Percentiles rank a stretch among this genome's conserved stretches.
Evolutionary conservation across 2,329 filamentous ascomycete species (phyloP).

Genomic region (Venturia nashicola): DNA sequence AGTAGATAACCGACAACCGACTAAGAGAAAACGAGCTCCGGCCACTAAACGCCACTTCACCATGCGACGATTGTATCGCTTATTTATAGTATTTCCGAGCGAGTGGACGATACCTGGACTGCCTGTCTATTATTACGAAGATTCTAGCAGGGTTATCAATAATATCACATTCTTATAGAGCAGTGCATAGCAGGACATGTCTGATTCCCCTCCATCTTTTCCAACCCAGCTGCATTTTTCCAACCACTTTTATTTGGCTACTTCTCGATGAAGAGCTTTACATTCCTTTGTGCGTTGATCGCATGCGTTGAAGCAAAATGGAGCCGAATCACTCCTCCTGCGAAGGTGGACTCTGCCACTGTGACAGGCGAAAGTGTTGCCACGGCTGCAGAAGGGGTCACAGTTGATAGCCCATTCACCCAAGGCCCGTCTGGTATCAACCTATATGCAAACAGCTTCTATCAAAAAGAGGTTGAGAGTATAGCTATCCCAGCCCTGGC

Average conservation of each 20-base stretch:
- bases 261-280: not conserved
- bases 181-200: not conserved
- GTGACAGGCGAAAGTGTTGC: not conserved
- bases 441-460: conserved; percentile 41
- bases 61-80: not conserved
- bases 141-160: not conserved
- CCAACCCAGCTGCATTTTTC: not conserved
- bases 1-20: not conserved
- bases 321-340: not conserved
- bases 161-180: not conserved
- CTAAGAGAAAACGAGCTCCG: not conserved
- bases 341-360: not conserved
- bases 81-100: not conserved
- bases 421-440: conserved; percentile 31
- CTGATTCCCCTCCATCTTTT: not conserved
- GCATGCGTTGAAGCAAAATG: not conserved
- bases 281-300: not conserved
- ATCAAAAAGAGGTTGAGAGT: conserved; percentile 39
- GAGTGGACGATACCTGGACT: not conserved
- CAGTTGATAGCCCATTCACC: not conserved
- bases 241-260: not conserved
- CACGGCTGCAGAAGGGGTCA: conserved; percentile 1
- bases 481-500: conserved; percentile 48
- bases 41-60: not conserved
- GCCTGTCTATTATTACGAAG: not conserved